These are phyloP conservation scores for Penicillium nordicum DNA, from an alignment of 2,329 filamentous ascomycete genomes.

Conservation along the genomic window DNA sequence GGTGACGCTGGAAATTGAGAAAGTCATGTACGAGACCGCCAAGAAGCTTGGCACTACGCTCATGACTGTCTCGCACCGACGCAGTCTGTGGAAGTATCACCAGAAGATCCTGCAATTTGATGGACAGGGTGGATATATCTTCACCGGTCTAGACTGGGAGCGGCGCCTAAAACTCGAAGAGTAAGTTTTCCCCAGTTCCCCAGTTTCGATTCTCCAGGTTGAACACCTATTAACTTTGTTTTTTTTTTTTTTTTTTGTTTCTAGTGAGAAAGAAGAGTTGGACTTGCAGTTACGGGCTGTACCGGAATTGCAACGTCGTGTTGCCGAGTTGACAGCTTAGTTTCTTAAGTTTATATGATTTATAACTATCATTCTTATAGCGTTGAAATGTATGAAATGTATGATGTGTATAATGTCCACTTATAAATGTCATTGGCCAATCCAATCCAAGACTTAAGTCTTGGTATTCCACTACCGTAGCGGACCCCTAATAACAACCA, in stretches of 20 bases:
- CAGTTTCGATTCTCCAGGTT: not conserved
- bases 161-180: slow-evolving; percentile 82
- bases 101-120: slow-evolving; percentile 93
- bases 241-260: no score
- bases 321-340: slow-evolving; percentile 66
- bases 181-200: slow-evolving; percentile 39
- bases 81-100: slow-evolving; percentile 96
- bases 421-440: slow-evolving; percentile 2
- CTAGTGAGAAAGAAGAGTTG: slow-evolving; percentile 81
- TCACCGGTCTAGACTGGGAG: slow-evolving; percentile 86
- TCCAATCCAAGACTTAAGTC: not conserved
- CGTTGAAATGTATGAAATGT: slow-evolving; percentile 5
- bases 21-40: slow-evolving; percentile 94
- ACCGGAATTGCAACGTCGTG: slow-evolving; percentile 79
- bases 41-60: slow-evolving; percentile 88
- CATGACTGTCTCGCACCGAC: slow-evolving; percentile 91
- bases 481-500: not conserved
- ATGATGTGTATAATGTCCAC: slow-evolving; percentile 11
- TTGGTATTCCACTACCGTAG: no score
- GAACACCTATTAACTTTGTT: slow-evolving; percentile 10
- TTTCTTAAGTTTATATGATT: not conserved
- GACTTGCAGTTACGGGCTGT: slow-evolving; percentile 81
- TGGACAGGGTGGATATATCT: slow-evolving; percentile 86
- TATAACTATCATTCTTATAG: not conserved
- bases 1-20: slow-evolving; percentile 92